Base-by-base conservation (phyloP, 2,329 filamentous ascomycete genomes). In the Neofusicoccum cordaticola region DNA sequence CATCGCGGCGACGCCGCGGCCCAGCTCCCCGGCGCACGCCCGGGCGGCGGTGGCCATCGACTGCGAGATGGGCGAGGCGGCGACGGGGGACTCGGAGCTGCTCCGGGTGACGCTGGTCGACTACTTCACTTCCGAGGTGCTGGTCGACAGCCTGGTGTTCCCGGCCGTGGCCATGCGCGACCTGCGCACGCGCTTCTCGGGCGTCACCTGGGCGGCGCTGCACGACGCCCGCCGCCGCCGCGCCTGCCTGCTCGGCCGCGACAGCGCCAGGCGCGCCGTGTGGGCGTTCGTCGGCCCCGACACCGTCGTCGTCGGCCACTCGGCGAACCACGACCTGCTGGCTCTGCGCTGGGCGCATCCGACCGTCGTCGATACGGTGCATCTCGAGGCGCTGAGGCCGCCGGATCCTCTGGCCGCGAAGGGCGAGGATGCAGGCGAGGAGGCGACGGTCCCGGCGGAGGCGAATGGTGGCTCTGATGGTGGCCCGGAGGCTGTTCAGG, bases 21-120 rank as follows among this genome's bases (percentile, higher is more conserved):
- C 35, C 7, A 15, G 2, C 3, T 17, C 34, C 11, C 3, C 3
- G 19, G 15, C 4, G 15, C 9, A 41, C 2, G 42, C 31, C 13
- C 52, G 56, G 7, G 13, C 71, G 2, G 74, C 72, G 2, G 78
- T 86, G 2, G 82, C 80, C 0, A 72, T 87, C 3, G 84, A 86
- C 66, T 86, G 84, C 67, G 84, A 86, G 67, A 86, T 86, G 83
- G 84, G 84, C 15, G 78, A 75, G 0, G 74, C 80, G 1, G 67
- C 69, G 8, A 73, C 73, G 4, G 79, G 80, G 6, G 82, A 86
- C 9, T 71, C 73, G 0, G 83, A 86, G 66, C 72, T 86, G 7
- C 84, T 87, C 65, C 82, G 84, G 3, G 47, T 87, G 1, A 82
- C 81, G 0, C 69, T 80, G 1, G 69, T 86, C 31, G 84, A 86